These are phyloP conservation scores for Phytopythium helicoides DNA, from an alignment of 352 stramenopile genomes.

Conservation along the genomic window DNA sequence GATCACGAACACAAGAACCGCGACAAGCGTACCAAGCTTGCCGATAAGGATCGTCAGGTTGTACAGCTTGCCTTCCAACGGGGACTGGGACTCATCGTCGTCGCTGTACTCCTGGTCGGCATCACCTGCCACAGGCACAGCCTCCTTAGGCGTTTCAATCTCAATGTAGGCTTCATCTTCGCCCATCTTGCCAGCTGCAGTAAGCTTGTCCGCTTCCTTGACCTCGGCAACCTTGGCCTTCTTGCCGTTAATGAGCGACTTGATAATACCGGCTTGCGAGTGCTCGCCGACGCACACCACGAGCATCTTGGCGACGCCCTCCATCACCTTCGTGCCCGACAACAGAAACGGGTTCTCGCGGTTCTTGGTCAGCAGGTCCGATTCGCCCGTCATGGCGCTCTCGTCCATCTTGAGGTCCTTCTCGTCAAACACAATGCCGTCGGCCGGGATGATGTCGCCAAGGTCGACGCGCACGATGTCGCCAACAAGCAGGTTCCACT, in stretches of 20 bases:
- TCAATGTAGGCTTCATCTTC: slow-evolving; percentile 65
- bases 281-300: slow-evolving; percentile 92
- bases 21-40: slow-evolving; percentile 74
- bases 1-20: slow-evolving; percentile 76
- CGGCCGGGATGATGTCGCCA: slow-evolving; percentile 90
- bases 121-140: no score
- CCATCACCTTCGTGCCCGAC: slow-evolving; percentile 93
- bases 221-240: no score
- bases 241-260: slow-evolving; percentile 82
- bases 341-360: slow-evolving; percentile 90
- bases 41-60: slow-evolving; percentile 79
- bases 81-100: no score
- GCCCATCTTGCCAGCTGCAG: slow-evolving; percentile 58
- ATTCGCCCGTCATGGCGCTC: slow-evolving; percentile 89
- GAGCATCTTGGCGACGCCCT: slow-evolving; percentile 91
- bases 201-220: no score
- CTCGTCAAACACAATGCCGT: slow-evolving; percentile 83
- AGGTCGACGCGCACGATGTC: slow-evolving; percentile 82
- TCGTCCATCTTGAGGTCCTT: slow-evolving; percentile 90
- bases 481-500: slow-evolving; percentile 86
- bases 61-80: slow-evolving; percentile 86
- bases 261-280: slow-evolving; percentile 93
- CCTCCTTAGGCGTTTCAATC: no score
- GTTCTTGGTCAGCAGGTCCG: slow-evolving; percentile 85
- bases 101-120: slow-evolving; percentile 46